Evolutionary conservation across 192 early-diverging fungal species (phyloP), one percentile per base, ranked within the genome.

Genomic region (Coemansia sp.): DNA sequence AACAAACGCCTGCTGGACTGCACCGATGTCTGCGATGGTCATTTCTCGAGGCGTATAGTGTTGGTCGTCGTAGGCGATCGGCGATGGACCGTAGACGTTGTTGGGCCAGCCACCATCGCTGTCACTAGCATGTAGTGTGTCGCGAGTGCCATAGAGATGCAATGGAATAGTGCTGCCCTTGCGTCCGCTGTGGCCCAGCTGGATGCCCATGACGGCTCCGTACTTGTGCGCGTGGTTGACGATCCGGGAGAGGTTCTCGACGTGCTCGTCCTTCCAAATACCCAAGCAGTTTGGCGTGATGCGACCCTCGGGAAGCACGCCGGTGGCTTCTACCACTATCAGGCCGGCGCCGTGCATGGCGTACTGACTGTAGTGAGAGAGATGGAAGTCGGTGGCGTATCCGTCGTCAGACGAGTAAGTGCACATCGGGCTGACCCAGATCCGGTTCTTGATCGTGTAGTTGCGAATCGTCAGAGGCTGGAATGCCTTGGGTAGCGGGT

Each of bases 371-470:
- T 74, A 75, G 74, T 88, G 88, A 17, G 74, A 85, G 3, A 91
- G 49, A 60, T 93, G 91, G 49, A 85, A 91, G 69, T 91, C 86
- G 10, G 80, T 91, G 23, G 87, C 68, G 40, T 82, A 84, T 0
- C 92, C 93, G 68, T 92, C 88, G 7, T 86, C 64, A 6, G 86
- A 72, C n/a, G 88, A 88, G 75, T 91, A 93, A 85, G 85, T 88
- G 82, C 93, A 94, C 93, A 94, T 95, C 55, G 95, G 94, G 19
- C 91, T 86, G 52, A 94, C 88, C 13, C 80, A 82, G 28, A 92
- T 74, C 19, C 93, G 87, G 82, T 96, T 96, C 50, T 91, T 90
- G 66, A 93, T 78, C 11, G 85, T 89, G 35, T 91, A 60, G 10
- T 76, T 72, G 62, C 91, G 87, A 65, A 94, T 74, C 0, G 75